Evolutionary conservation across 2,329 filamentous ascomycete genomes (phyloP).

Genomic region (Aureobasidium sp.): DNA sequence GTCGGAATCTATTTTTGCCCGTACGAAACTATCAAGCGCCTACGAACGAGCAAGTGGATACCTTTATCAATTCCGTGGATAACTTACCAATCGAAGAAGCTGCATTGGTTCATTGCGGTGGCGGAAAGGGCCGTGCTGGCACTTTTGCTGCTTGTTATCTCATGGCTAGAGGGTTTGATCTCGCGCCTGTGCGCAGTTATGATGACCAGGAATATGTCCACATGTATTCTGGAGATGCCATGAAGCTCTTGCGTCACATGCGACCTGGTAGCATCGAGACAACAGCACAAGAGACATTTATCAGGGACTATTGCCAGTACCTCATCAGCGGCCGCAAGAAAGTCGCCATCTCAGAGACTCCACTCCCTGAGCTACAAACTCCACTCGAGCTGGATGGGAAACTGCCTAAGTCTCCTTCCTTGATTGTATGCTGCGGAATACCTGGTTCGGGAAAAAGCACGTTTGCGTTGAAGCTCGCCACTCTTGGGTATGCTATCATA

Average conservation of each 20-base stretch:
- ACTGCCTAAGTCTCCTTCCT: not conserved
- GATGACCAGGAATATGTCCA: not conserved
- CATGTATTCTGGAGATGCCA: conserved; percentile 9
- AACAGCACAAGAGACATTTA: conserved; percentile 10
- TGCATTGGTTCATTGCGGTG: conserved; percentile 15
- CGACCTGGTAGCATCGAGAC: conserved; percentile 16
- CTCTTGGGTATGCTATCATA: not conserved
- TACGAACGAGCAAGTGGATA: conserved; percentile 11
- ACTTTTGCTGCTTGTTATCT: conserved; percentile 15
- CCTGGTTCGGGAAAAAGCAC: conserved; percentile 16
- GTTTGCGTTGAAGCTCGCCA: not conserved
- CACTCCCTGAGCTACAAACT: not conserved
- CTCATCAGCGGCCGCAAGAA: not conserved
- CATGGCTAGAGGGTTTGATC: conserved; percentile 9
- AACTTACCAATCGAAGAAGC: not conserved
- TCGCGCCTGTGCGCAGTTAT: not conserved
- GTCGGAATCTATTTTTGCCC: conserved; percentile 13
- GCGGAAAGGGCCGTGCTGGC: conserved; percentile 16
- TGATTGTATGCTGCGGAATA: conserved; percentile 12
- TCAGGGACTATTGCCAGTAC: conserved; percentile 9
- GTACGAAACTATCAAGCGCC: conserved; percentile 13
- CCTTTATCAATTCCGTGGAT: not conserved
- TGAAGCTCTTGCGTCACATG: conserved; percentile 11
- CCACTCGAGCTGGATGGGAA: not conserved
- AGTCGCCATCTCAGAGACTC: no score